Percentiles rank a stretch among this genome's conserved stretches.
Evolutionary conservation across 192 early-diverging fungal species (phyloP).

Genomic region (Coemansia sp.): DNA sequence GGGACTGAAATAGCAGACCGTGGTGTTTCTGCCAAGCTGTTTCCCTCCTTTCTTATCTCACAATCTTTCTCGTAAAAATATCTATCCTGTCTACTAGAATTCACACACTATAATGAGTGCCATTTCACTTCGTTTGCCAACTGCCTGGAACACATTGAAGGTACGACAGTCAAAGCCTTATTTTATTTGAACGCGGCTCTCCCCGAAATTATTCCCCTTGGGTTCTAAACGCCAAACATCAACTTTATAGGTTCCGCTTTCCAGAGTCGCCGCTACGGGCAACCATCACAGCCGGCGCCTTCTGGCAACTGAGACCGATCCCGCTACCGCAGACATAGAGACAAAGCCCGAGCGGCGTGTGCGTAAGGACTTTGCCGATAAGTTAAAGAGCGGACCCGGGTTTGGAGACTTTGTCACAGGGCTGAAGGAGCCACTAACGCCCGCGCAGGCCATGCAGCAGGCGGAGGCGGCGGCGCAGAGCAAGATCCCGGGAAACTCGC

Average conservation of each 20-base stretch:
- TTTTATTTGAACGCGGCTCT: too few species aligned
- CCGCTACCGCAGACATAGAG: background rate
- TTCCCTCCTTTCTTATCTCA: background rate
- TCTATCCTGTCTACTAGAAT: background rate
- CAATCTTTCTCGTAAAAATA: background rate
- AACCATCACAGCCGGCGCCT: conserved; percentile 10
- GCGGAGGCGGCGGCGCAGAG: conserved; percentile 6
- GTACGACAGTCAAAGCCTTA: background rate
- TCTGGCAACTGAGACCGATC: conserved; percentile 34
- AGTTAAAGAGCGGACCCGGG: conserved; percentile 51
- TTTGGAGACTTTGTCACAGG: conserved; percentile 55
- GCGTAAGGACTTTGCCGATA: conserved; percentile 47
- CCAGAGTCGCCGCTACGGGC: background rate
- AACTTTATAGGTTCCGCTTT: background rate
- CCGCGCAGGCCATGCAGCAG: conserved; percentile 32
- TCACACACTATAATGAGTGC: background rate
- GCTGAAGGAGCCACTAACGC: conserved; percentile 25
- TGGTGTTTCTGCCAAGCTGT: background rate
- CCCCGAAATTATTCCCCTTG: background rate
- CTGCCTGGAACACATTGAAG: conserved; percentile 6
- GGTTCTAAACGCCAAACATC: background rate
- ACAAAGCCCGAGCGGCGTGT: conserved; percentile 23
- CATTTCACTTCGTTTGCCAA: background rate
- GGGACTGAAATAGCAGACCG: background rate
- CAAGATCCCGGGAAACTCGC: conserved; percentile 13